Percentiles rank a stretch among this genome's conserved stretches.
Evolutionary conservation across 495 filamentous ascomycete genomes (phyloP).

Genomic region (Bathelium albidoporum): DNA sequence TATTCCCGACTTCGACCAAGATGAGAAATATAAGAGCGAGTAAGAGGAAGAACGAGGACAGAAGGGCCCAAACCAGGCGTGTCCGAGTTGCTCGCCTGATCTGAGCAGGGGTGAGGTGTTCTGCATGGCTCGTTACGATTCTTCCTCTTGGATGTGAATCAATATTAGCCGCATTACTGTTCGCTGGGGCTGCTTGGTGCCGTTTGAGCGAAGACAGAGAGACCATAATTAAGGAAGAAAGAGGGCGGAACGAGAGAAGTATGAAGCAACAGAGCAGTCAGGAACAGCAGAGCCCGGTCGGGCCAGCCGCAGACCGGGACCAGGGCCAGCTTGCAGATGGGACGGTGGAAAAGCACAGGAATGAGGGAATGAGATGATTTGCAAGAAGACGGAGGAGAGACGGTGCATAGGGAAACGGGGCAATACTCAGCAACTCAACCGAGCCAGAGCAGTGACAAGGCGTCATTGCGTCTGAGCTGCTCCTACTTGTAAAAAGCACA

Average conservation of each 20-base stretch:
- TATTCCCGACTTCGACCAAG: conserved; percentile 67
- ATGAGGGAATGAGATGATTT: neutral
- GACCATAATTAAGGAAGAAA: neutral
- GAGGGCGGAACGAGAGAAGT: neutral
- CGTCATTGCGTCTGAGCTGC: neutral
- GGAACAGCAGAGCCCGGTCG: neutral
- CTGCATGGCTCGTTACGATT: conserved; percentile 13
- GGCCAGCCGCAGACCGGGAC: neutral
- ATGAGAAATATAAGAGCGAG: conserved; percentile 66
- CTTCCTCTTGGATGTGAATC: conserved; percentile 8
- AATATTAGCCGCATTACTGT: neutral
- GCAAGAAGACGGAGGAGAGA: neutral
- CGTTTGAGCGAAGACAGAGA: conserved; percentile 14
- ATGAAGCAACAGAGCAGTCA: neutral
- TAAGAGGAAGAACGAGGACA: conserved; percentile 62
- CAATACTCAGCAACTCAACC: neutral
- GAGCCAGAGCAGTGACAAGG: neutral
- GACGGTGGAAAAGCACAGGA: neutral
- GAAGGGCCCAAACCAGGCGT: conserved; percentile 42
- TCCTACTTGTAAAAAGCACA: neutral
- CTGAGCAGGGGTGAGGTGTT: conserved; percentile 23
- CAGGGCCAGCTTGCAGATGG: neutral
- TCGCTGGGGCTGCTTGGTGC: conserved; percentile 7
- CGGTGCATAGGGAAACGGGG: neutral
- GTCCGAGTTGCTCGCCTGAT: conserved; percentile 46